Evolutionary conservation across 2,329 filamentous ascomycete species (phyloP).

Genomic region (Penicillium thymicola): DNA sequence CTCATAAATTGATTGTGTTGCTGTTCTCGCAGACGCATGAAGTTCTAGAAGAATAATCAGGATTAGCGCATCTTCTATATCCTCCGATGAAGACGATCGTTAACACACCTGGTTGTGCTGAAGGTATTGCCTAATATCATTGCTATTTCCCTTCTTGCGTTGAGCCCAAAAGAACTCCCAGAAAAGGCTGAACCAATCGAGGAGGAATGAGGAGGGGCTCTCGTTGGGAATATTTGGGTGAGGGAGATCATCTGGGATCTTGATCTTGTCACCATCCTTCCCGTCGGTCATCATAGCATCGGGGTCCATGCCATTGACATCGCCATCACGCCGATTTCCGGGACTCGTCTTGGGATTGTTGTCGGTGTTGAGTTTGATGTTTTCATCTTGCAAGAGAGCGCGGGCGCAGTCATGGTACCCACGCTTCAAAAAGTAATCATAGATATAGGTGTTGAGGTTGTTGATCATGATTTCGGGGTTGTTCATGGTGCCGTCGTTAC

Average conservation of each 20-base stretch:
- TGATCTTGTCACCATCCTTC: slow-evolving; percentile 71
- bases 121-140: slow-evolving; percentile 71
- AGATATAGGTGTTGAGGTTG: slow-evolving; percentile 63
- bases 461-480: slow-evolving; percentile 38
- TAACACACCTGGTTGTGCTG: slow-evolving; percentile 70
- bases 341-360: slow-evolving; percentile 64
- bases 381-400: slow-evolving; percentile 64
- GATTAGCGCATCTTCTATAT: slow-evolving; percentile 12
- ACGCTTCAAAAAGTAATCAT: slow-evolving; percentile 77
- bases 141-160: slow-evolving; percentile 63
- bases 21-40: slow-evolving; percentile 68
- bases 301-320: slow-evolving; percentile 69
- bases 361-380: slow-evolving; percentile 55
- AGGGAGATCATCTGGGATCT: slow-evolving; percentile 77
- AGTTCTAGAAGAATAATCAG: slow-evolving; percentile 49
- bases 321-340: slow-evolving; percentile 63
- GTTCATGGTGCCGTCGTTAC: slow-evolving; percentile 41
- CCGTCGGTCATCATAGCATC: slow-evolving; percentile 78
- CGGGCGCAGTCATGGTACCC: slow-evolving; percentile 81
- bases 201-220: slow-evolving; percentile 73
- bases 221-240: slow-evolving; percentile 56
- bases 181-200: slow-evolving; percentile 96
- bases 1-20: slow-evolving; percentile 75
- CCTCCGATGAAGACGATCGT: slow-evolving; percentile 1
- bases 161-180: slow-evolving; percentile 93